These are phyloP conservation scores for Flammula alnicola DNA, from an alignment of 1,284 basidiomycete species.

Conservation along the genomic window DNA sequence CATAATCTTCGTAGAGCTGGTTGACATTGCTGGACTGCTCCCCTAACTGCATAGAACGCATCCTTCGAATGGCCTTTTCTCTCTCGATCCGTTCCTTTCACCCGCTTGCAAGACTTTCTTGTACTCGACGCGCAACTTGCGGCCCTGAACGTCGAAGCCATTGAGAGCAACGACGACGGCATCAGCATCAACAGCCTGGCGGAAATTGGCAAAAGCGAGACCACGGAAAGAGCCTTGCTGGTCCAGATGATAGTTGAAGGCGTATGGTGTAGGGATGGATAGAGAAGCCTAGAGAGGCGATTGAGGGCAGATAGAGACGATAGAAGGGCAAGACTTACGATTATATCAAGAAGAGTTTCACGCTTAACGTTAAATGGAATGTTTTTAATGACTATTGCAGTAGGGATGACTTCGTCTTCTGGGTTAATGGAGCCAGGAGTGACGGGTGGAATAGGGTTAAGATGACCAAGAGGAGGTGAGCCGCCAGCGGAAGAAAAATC, in stretches of 20 bases:
- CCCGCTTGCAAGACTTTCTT: slow-evolving; percentile 99
- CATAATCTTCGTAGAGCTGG: slow-evolving; percentile 73
- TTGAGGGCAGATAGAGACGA: slow-evolving; percentile 15
- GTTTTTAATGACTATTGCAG: slow-evolving; percentile 99
- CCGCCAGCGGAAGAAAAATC: slow-evolving; percentile 85
- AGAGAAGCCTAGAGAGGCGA: slow-evolving; percentile 72
- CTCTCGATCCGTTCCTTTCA: slow-evolving; percentile 99
- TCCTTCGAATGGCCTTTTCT: slow-evolving; percentile 97
- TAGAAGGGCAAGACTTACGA: slow-evolving; percentile 66
- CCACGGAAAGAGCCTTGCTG: slow-evolving; percentile 96
- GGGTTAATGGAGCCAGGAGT: slow-evolving; percentile 43
- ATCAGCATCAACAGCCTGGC: slow-evolving; percentile 89
- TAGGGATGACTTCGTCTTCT: slow-evolving; percentile 97
- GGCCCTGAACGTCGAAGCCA: slow-evolving; percentile 96
- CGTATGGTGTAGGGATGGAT: slow-evolving; percentile 97
- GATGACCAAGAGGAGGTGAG: slow-evolving; percentile 70
- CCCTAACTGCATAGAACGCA: slow-evolving; percentile 96
- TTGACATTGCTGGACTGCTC: slow-evolving; percentile 61
- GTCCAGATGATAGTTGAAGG: slow-evolving; percentile 98
- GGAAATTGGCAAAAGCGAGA: slow-evolving; percentile 98
- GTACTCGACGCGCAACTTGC: slow-evolving; percentile 98
- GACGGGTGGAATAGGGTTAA: slow-evolving; percentile 54
- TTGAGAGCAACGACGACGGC: slow-evolving; percentile 95
- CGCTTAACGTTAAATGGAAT: slow-evolving; percentile 98
- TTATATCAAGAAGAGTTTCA: slow-evolving; percentile 95